Percentiles rank a stretch among this genome's conserved stretches.
Conservation (phyloP, 2,329 filamentous ascomycete species). For the Stemphylium vesicarium region DNA sequence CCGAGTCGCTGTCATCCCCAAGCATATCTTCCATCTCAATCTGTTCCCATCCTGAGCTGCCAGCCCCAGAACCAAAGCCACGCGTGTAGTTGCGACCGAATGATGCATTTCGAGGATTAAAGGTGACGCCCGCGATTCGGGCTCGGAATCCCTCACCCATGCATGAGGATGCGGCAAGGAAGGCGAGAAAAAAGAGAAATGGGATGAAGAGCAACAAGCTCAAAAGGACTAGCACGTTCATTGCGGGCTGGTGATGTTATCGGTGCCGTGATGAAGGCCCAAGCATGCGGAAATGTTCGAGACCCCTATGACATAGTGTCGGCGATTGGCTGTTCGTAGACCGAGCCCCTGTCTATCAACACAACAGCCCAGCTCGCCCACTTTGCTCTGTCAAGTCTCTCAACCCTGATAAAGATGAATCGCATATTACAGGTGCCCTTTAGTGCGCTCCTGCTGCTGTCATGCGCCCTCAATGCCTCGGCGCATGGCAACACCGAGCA, state of each 20-base stretch:
- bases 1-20: constrained; percentile 48
- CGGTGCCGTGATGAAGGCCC: constrained; percentile 14
- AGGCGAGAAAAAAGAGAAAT: constrained; percentile 52
- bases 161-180: constrained; percentile 62
- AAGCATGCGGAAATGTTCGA: constrained; percentile 22
- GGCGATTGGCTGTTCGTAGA: constrained; percentile 9
- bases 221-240: constrained; percentile 45
- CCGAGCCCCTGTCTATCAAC: constrained; percentile 25
- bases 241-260: constrained; percentile 22
- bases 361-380: neutral
- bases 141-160: constrained; percentile 61
- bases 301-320: constrained; percentile 31
- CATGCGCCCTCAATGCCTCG: constrained; percentile 33
- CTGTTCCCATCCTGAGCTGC: constrained; percentile 63
- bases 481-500: constrained; percentile 48
- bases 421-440: constrained; percentile 30
- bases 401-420: constrained; percentile 27
- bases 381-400: neutral
- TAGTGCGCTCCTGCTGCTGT: constrained; percentile 34
- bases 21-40: constrained; percentile 69
- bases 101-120: constrained; percentile 52
- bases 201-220: constrained; percentile 44
- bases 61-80: constrained; percentile 60
- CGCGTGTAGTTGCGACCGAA: constrained; percentile 64
- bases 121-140: constrained; percentile 49